A percentile compares a stretch with the other conserved stretches of the same genome.
Conservation (phyloP, 2,329 filamentous ascomycete species). For the Bisporella sp. region DNA sequence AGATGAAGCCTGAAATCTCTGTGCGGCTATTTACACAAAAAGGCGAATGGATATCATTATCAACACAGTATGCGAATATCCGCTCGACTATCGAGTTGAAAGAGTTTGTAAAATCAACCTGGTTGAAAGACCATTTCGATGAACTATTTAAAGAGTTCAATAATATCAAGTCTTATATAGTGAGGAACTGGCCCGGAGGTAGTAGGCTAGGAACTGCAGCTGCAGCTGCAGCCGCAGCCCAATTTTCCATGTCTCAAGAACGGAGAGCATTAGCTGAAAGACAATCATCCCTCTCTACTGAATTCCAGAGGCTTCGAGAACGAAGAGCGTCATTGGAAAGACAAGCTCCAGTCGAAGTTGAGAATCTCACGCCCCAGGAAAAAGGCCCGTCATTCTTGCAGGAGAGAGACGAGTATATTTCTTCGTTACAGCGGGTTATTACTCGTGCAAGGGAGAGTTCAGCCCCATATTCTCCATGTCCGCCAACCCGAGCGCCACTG, state of each 20-base stretch:
- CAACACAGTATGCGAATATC: no score
- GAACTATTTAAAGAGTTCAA: not conserved
- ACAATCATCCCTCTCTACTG: no score
- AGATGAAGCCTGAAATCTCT: no score
- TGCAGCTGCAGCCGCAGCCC: not conserved
- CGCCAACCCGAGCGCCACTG: not conserved
- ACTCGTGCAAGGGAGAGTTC: conserved; percentile 1
- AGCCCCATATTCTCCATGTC: conserved; percentile 1
- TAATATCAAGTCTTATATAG: not conserved
- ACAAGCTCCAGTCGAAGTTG: no score
- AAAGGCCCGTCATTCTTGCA: not conserved
- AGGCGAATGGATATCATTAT: no score
- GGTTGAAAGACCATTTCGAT: not conserved
- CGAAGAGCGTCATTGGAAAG: not conserved
- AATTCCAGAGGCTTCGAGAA: no score
- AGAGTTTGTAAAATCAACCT: no score
- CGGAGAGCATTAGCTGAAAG: not conserved
- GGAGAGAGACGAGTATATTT: not conserved
- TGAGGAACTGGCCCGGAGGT: not conserved
- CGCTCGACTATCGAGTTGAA: no score
- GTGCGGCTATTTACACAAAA: no score
- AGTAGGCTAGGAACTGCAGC: not conserved
- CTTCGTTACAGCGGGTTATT: conserved; percentile 1
- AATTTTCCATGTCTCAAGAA: not conserved
- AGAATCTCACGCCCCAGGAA: not conserved